phyloP scores from a whole-genome alignment of 192 early-diverging fungal genomes.

The Linnemannia hyalina region DNA sequence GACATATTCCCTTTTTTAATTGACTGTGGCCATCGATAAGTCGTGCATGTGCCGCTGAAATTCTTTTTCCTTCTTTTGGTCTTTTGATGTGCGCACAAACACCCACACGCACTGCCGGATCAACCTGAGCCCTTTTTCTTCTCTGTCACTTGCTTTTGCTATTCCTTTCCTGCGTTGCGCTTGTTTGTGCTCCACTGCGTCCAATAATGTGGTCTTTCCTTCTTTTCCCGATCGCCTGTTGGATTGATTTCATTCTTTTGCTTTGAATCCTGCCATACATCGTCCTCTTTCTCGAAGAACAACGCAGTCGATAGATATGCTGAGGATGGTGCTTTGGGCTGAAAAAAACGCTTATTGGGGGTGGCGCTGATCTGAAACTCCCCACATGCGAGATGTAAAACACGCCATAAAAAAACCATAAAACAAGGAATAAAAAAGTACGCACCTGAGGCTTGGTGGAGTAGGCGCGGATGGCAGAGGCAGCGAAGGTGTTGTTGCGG shows the following conservation, averaged over 20 bases:
- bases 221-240: not conserved
- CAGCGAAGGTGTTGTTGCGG: slow-evolving; percentile 47
- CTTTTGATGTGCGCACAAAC: not conserved
- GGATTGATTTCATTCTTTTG: not conserved
- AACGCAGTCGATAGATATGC: not conserved
- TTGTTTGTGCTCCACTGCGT: not conserved
- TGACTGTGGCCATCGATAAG: not conserved
- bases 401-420: slow-evolving; percentile 2
- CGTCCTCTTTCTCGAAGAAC: not conserved
- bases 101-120: not conserved
- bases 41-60: not conserved
- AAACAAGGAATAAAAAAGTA: not conserved
- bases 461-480: slow-evolving; percentile 49
- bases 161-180: not conserved
- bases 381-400: not conserved
- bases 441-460: slow-evolving; percentile 60
- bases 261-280: not conserved
- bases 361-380: not conserved
- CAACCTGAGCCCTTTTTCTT: not conserved
- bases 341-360: not conserved
- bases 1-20: not conserved
- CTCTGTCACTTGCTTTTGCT: not conserved
- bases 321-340: not conserved
- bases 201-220: not conserved
- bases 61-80: not conserved